These are phyloP conservation scores for Mycosphaerella sp. DNA, from an alignment of 2,329 filamentous ascomycete genomes.

Conservation along the genomic window DNA sequence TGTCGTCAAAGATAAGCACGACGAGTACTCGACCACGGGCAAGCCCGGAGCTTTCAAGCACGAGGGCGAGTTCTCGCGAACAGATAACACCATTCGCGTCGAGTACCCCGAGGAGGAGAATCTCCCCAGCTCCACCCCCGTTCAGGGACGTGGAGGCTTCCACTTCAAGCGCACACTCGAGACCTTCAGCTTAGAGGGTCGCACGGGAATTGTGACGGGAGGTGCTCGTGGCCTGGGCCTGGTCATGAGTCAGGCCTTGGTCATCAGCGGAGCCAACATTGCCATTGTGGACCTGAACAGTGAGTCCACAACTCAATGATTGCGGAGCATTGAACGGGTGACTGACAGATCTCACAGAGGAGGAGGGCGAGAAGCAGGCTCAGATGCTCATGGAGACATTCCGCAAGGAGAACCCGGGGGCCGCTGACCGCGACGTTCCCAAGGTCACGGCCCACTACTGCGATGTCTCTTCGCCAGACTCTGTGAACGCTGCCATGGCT, in stretches of 20 bases:
- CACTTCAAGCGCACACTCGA: slow-evolving; percentile 81
- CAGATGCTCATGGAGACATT: slow-evolving; percentile 67
- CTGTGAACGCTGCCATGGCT: slow-evolving; percentile 65
- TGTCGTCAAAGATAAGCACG: slow-evolving; percentile 27
- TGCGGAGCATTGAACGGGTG: slow-evolving; percentile 2
- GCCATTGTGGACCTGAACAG: slow-evolving; percentile 93
- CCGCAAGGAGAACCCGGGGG: slow-evolving; percentile 69
- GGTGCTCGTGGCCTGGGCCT: slow-evolving; percentile 83
- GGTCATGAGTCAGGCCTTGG: slow-evolving; percentile 87
- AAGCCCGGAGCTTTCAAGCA: slow-evolving; percentile 36
- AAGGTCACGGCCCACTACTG: slow-evolving; percentile 85
- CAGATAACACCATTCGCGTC: slow-evolving; percentile 69
- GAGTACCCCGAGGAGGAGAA: slow-evolving; percentile 75
- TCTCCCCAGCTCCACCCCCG: slow-evolving; percentile 62
- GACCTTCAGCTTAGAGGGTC: slow-evolving; percentile 77
- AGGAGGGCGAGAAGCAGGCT: slow-evolving; percentile 75
- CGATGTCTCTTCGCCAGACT: slow-evolving; percentile 74
- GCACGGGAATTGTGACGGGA: slow-evolving; percentile 79
- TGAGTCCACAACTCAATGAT: slow-evolving; percentile 38
- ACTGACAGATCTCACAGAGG: slow-evolving; percentile 49
- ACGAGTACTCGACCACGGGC: slow-evolving; percentile 33
- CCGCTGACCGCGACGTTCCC: slow-evolving; percentile 56
- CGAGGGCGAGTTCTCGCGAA: slow-evolving; percentile 68
- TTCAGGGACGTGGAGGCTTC: slow-evolving; percentile 68
- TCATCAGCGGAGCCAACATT: slow-evolving; percentile 79